Conservation (phyloP, 805 yeast genomes). For the Jamesozyma hellenica region DNA sequence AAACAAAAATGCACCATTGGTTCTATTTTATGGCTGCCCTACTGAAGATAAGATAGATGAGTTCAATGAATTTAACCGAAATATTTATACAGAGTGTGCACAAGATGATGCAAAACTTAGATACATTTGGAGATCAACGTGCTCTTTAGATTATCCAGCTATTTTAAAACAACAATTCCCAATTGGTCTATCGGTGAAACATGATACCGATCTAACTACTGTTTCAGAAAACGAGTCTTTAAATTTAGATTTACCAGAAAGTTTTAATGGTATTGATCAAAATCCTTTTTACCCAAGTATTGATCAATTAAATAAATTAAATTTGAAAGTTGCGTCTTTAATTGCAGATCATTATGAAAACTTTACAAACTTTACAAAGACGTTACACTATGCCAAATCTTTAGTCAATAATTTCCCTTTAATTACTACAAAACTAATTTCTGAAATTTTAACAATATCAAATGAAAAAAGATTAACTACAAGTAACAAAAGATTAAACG, state of each 20-base stretch:
- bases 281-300: conserved; percentile 9
- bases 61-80: conserved; percentile 48
- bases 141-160: conserved; percentile 10
- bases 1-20: conserved; percentile 38
- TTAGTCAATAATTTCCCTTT: conserved; percentile 35
- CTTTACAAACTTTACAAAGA: conserved; percentile 28
- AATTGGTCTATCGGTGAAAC: conserved; percentile 17
- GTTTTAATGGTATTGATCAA: conserved; percentile 41
- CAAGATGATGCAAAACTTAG: conserved; percentile 48
- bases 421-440: conserved; percentile 12
- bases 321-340: conserved; percentile 59
- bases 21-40: conserved; percentile 61
- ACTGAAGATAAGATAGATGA: conserved; percentile 33
- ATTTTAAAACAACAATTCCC: conserved; percentile 18
- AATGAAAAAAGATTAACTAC: conserved; percentile 6
- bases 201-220: conserved; percentile 28
- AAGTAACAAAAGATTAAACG: conserved; percentile 10
- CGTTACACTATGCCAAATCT: conserved; percentile 27
- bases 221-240: conserved; percentile 29
- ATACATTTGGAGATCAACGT: conserved; percentile 67
- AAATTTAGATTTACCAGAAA: conserved; percentile 8
- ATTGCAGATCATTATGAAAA: conserved; percentile 32
- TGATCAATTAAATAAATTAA: conserved; percentile 32
- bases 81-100: conserved; percentile 47
- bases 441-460: conserved; percentile 3